These are phyloP conservation scores for Chalciporus sp. DNA, from an alignment of 1,284 basidiomycete species.

Conservation along the genomic window DNA sequence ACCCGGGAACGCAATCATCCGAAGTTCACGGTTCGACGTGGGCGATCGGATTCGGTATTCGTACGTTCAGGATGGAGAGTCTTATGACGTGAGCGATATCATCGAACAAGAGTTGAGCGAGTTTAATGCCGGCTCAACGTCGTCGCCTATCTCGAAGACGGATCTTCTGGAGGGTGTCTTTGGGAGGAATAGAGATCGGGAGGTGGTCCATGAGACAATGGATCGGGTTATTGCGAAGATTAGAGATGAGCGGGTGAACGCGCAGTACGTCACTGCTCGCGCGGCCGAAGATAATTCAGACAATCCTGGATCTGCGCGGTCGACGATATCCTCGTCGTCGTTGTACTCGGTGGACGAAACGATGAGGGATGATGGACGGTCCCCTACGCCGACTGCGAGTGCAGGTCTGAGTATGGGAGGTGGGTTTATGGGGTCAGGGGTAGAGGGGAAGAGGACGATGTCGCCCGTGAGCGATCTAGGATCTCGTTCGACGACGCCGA, in stretches of 20 bases:
- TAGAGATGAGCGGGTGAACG: constrained; percentile 48
- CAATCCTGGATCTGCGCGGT: constrained; percentile 36
- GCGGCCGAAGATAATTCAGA: constrained; percentile 18
- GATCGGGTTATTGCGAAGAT: constrained; percentile 80
- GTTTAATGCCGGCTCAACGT: constrained; percentile 30
- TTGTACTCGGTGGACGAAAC: constrained; percentile 57
- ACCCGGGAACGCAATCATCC: constrained; percentile 82
- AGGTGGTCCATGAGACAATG: constrained; percentile 70
- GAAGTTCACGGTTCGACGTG: constrained; percentile 73
- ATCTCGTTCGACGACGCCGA: constrained; percentile 39
- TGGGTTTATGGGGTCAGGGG: not conserved
- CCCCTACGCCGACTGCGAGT: constrained; percentile 31
- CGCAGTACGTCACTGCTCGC: constrained; percentile 18
- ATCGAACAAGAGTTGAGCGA: constrained; percentile 84
- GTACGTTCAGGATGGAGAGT: constrained; percentile 87
- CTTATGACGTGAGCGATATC: constrained; percentile 90
- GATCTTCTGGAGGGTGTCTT: constrained; percentile 74
- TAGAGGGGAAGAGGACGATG: constrained; percentile 24
- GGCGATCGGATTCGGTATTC: constrained; percentile 86
- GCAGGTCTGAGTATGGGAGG: no score
- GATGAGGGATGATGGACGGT: constrained; percentile 23
- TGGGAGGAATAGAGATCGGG: constrained; percentile 53
- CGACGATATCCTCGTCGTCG: constrained; percentile 48
- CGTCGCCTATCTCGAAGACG: constrained; percentile 38
- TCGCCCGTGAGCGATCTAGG: constrained; percentile 26